Evolutionary conservation across 805 yeast genomes (phyloP).

Genomic region (Wickerhamomyces alni): DNA sequence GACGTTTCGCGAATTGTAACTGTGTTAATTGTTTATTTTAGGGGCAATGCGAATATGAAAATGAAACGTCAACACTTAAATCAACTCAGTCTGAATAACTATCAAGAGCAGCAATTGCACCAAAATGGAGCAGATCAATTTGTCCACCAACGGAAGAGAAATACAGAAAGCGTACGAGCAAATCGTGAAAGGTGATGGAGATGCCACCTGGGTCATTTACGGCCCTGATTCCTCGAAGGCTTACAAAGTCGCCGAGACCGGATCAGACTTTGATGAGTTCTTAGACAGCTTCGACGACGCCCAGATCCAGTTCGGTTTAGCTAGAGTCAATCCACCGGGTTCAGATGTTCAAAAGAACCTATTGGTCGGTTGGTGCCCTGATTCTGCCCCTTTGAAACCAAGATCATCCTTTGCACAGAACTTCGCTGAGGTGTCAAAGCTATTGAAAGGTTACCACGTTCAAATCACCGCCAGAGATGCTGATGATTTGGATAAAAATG

Average conservation of each 20-base stretch:
- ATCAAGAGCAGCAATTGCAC: not conserved
- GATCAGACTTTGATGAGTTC: constrained; percentile 68
- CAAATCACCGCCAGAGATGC: constrained; percentile 94
- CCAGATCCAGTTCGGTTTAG: constrained; percentile 83
- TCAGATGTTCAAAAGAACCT: constrained; percentile 82
- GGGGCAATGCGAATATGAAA: not conserved
- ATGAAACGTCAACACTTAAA: not conserved
- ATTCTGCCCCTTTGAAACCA: constrained; percentile 78
- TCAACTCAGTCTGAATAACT: too few relatives aligned
- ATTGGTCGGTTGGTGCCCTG: constrained; percentile 95
- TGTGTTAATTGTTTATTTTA: too few relatives aligned
- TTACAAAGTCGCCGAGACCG: constrained; percentile 40
- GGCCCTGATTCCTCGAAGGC: constrained; percentile 57
- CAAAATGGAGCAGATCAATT: constrained; percentile 42
- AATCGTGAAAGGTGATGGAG: constrained; percentile 72
- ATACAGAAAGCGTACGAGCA: constrained; percentile 71
- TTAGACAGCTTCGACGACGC: constrained; percentile 80
- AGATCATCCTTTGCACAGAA: constrained; percentile 73
- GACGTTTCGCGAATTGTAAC: not conserved
- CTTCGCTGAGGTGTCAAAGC: constrained; percentile 67
- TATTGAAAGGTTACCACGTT: constrained; percentile 82
- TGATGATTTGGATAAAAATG: constrained; percentile 80
- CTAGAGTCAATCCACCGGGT: constrained; percentile 85
- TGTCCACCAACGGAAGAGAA: constrained; percentile 64
- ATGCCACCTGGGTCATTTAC: constrained; percentile 70